Percentiles rank a stretch among this genome's conserved stretches.
Conservation (phyloP, 148 eudicot genomes). For the Amaranthus palmeri region DNA sequence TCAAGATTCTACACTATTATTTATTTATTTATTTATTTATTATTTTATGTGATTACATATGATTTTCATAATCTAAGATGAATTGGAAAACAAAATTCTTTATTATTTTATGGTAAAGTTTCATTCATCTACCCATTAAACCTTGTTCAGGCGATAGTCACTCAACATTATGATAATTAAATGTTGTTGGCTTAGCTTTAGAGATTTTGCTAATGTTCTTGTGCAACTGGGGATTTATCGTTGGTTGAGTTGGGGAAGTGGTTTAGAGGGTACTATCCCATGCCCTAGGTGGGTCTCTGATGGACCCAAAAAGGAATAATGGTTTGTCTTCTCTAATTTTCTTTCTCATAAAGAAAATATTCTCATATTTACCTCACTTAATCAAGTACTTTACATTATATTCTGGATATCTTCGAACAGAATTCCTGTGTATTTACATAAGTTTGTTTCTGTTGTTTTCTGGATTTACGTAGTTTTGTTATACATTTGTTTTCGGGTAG, state of each 20-base stretch:
- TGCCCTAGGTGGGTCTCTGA: neutral
- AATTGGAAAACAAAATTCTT: no score
- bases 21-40: no score
- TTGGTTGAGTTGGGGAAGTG: neutral
- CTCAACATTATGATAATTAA: no score
- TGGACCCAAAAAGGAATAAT: neutral
- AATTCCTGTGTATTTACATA: neutral
- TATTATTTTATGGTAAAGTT: no score
- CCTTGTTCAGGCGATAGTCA: no score
- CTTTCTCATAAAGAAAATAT: neutral
- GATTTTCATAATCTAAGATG: no score
- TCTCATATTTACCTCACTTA: neutral
- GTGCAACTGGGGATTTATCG: neutral
- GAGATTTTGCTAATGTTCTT: neutral
- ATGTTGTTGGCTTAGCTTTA: no score
- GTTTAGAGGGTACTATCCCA: neutral
- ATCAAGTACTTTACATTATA: neutral
- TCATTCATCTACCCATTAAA: no score
- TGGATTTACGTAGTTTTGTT: neutral
- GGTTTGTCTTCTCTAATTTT: neutral
- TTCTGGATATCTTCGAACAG: neutral
- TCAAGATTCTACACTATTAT: no score
- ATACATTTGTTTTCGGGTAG: neutral
- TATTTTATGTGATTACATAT: no score
- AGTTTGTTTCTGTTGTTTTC: conserved; percentile 3